Base-by-base conservation (phyloP, 352 stramenopile genomes). In the Pythium guiyangense region DNA sequence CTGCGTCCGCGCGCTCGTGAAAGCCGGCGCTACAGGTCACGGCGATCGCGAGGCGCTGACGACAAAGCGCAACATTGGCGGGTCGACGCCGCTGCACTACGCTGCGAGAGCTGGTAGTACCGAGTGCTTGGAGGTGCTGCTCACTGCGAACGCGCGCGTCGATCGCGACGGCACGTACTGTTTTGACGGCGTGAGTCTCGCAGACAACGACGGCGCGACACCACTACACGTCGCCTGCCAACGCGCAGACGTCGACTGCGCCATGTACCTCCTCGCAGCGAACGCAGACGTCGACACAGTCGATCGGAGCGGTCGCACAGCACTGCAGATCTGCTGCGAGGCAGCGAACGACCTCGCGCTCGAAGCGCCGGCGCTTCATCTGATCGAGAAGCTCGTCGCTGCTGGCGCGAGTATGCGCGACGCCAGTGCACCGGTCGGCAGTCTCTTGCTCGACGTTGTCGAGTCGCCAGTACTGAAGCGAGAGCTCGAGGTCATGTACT, bases 181-280 rank as follows among this genome's bases (percentile, higher is more conserved):
- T 6, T 89, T 89, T 52, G 54, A 79, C 6, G 78, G 78, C 20
- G 81, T 91, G 0, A 73, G 70, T n/a, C 52, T 64, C 0, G 49
- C 43, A 18, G 68, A 91, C 48, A 56, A 71, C 27, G 77, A 86
- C 20, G 74, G 71, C 18, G 63, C 57, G 1, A 88, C 78, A n/a
- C 78, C 81, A 14, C 60, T 91, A 6, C 81, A 91, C 50, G 27
- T 86, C 1, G 76, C 81, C 0, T 87, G 77, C 51, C 45, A 45
- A 26, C 43, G 61, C 6, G 62, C 58, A 0, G 59, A 81, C 27
- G 53, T 66, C 10, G 73, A 84, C 52, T 88, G 74, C 29, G 71
- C 74, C 17, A 48, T 84, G 50, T 89, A 88, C 52, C 60, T 91
- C 26, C 63, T 91, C 26, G 79, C 77, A 15, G 80, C 78, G 0